These are phyloP conservation scores for Saccharomycopsis guyanensis DNA, from an alignment of 805 yeast species.

Conservation along the genomic window DNA sequence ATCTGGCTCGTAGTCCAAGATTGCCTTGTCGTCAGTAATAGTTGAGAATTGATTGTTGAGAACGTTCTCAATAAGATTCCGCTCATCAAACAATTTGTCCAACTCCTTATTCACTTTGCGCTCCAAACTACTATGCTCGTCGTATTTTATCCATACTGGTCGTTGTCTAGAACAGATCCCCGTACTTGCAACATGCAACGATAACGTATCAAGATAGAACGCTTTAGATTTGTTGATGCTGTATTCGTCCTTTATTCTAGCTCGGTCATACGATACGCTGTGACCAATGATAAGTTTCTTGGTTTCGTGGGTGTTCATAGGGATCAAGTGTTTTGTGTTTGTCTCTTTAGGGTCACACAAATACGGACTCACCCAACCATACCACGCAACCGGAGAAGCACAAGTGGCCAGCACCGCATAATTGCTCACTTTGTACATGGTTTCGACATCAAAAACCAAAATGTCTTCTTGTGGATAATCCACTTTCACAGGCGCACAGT, in stretches of 20 bases:
- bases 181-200: conserved; percentile 79
- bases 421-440: conserved; percentile 62
- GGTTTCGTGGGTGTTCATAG: conserved; percentile 46
- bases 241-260: conserved; percentile 81
- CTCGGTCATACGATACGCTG: conserved; percentile 85
- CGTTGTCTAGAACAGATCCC: conserved; percentile 94
- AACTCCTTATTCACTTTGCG: conserved; percentile 10
- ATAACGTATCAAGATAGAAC: conserved; percentile 85
- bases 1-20: conserved; percentile 26
- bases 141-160: conserved; percentile 61
- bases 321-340: conserved; percentile 57
- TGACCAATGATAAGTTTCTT: conserved; percentile 74
- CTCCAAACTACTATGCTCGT: conserved; percentile 27
- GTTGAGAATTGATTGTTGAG: conserved; percentile 15
- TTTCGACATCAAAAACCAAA: conserved; percentile 86
- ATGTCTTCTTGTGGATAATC: conserved; percentile 63
- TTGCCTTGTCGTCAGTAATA: conserved; percentile 21
- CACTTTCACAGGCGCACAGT: conserved; percentile 46
- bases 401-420: conserved; percentile 82
- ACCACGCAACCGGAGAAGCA: conserved; percentile 74
- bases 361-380: conserved; percentile 90
- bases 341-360: conserved; percentile 43
- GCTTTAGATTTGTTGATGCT: conserved; percentile 56
- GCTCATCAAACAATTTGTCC: conserved; percentile 23
- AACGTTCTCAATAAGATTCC: conserved; percentile 11